Base-by-base conservation (phyloP, 2,329 filamentous ascomycete species). In the Talaromyces sp. region DNA sequence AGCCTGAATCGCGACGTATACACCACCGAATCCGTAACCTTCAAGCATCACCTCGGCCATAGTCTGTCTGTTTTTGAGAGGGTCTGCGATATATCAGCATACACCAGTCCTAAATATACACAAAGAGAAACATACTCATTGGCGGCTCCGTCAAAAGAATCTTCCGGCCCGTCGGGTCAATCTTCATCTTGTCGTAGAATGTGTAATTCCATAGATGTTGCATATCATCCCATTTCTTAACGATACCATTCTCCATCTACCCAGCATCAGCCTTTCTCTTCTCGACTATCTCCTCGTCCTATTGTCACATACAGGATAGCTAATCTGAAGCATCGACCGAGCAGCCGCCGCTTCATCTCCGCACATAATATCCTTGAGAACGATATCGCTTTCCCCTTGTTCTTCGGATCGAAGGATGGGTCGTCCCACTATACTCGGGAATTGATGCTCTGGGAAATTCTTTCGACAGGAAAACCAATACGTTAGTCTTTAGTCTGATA, bases 21-120 rank as follows among this genome's bases (percentile, higher is more conserved):
- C 93, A 58, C 94, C 94, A 50, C 92, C 93, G 71, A 99, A 99
- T 64, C 86, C 86, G 77, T 97, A 99, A 62, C 90, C 86, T 74
- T 99, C 94, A 75, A 99, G 96, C 94, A 99, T 99, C 77, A 97
- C 91, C 78, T 99, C 91, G 73, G 87, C 91, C 94, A 99, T 99
- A 77, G 95, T 88, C 78, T 97, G 92, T 63, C 94, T 85, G 79
- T 99, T 99, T 82, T 87, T 92, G 61, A 97, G 82, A 48, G 94
- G 94, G 77, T 99, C 57, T 59, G 15, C n/a, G n/a, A 2, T 97
- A 17, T n/a, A 28, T 56, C 40, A 55, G 57, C 40, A 41, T 28
- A 33, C 3, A 28, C 9, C 3, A 25, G 5, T 48, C 17, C n/a
- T 11, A 19, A 17, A 33, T 7, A 3, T n/a, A 28, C 11, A 45